Percentiles rank a stretch among this genome's conserved stretches.
Evolutionary conservation across 2,329 filamentous ascomycete genomes (phyloP).

Genomic region (Annulohypoxylon truncatum): DNA sequence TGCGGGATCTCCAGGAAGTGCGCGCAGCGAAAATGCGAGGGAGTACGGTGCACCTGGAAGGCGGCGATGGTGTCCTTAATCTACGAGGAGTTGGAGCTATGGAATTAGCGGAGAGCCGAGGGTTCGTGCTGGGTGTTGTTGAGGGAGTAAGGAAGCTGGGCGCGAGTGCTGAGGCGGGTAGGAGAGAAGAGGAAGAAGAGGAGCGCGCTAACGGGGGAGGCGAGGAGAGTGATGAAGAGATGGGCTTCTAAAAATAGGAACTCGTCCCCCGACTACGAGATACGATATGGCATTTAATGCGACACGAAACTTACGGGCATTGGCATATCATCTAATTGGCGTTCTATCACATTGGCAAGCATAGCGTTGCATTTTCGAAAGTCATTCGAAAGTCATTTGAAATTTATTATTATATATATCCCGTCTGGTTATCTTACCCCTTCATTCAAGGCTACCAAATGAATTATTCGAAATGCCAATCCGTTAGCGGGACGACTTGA

Average conservation of each 20-base stretch:
- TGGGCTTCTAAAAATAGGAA: slow-evolving; percentile 46
- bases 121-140: slow-evolving; percentile 85
- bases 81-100: slow-evolving; percentile 85
- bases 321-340: slow-evolving; percentile 14
- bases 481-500: not conserved
- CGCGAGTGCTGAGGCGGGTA: slow-evolving; percentile 79
- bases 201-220: slow-evolving; percentile 64
- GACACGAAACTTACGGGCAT: not conserved
- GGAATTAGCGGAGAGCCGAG: slow-evolving; percentile 89
- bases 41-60: slow-evolving; percentile 77
- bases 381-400: not conserved
- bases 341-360: slow-evolving; percentile 8
- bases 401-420: not conserved
- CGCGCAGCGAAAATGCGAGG: slow-evolving; percentile 88
- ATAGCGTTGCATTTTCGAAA: slow-evolving; percentile 10
- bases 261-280: slow-evolving; percentile 1
- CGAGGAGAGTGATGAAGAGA: slow-evolving; percentile 71
- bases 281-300: slow-evolving; percentile 6
- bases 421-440: not conserved
- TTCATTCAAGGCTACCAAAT: not conserved
- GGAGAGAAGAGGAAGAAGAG: slow-evolving; percentile 81
- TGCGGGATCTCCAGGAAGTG: slow-evolving; percentile 87
- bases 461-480: not conserved
- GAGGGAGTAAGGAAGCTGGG: slow-evolving; percentile 89
- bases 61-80: slow-evolving; percentile 76